These are phyloP conservation scores for Boehmeria nivea DNA, from an alignment of 306 rosid species.

Conservation along the genomic window DNA sequence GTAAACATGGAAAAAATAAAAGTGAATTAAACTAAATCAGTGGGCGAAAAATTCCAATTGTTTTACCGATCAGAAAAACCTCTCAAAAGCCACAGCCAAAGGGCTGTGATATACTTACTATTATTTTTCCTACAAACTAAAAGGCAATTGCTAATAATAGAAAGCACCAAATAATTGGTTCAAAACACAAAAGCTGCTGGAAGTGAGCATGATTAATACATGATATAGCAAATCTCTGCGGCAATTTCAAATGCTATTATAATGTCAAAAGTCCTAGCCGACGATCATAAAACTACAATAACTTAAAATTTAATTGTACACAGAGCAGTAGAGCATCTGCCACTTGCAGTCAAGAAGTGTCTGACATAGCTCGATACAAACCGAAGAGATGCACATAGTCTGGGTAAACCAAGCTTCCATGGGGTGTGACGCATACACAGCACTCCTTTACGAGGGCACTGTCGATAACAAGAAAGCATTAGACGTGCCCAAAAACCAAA, in stretches of 20 bases:
- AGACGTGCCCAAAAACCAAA: too few species aligned
- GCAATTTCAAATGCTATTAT: neutral
- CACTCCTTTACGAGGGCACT: constrained; percentile 49
- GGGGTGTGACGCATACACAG: neutral
- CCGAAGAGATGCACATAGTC: too few species aligned
- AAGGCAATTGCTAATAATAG: neutral
- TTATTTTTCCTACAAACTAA: neutral
- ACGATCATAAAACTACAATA: constrained; percentile 3
- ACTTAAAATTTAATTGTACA: constrained; percentile 8
- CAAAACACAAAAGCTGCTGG: neutral
- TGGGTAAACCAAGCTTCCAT: too few species aligned
- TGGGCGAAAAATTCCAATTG: neutral
- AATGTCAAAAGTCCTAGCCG: constrained; percentile 1
- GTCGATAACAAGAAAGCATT: constrained; percentile 12
- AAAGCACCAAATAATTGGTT: neutral
- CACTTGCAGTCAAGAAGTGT: too few species aligned
- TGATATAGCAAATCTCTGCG: neutral
- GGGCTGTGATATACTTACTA: neutral
- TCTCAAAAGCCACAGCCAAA: neutral
- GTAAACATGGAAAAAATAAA: too few species aligned
- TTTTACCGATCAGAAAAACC: neutral
- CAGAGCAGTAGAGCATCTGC: too few species aligned
- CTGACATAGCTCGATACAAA: neutral
- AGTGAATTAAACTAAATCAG: neutral
- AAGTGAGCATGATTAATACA: constrained; percentile 1